phyloP scores from a whole-genome alignment of 345 rosid species.

The Trapa bicornis region DNA sequence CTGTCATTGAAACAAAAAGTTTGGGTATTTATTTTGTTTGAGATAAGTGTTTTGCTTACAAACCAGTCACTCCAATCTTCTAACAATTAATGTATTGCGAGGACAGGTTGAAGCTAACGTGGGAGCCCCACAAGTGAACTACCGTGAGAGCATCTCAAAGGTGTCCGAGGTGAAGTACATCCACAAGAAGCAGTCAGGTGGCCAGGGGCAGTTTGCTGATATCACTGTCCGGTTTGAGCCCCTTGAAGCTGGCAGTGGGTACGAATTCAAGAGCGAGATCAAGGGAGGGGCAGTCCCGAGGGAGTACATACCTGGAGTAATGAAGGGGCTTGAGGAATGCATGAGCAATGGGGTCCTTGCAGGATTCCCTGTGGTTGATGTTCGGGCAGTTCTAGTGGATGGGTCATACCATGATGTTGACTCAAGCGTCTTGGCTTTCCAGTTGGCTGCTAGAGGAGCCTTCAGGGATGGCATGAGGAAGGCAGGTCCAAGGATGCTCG shows the following conservation, averaged over 20 bases:
- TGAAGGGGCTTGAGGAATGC: conserved; percentile 90
- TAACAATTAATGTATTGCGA: conserved; percentile 3
- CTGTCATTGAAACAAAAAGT: neutral
- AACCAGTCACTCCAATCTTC: neutral
- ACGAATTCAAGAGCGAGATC: conserved; percentile 94
- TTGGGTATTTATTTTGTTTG: neutral
- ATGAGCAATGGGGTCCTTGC: conserved; percentile 83
- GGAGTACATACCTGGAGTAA: conserved; percentile 87
- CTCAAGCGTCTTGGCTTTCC: conserved; percentile 93
- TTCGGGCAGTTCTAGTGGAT: conserved; percentile 73
- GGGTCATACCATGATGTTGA: conserved; percentile 96
- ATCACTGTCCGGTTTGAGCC: conserved; percentile 89
- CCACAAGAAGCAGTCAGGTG: conserved; percentile 96
- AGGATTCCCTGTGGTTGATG: conserved; percentile 84
- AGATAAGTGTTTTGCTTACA: neutral
- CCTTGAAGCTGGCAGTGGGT: conserved; percentile 75
- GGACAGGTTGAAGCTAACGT: conserved; percentile 84
- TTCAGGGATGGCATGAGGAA: conserved; percentile 79
- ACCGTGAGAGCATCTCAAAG: conserved; percentile 95
- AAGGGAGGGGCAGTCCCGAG: conserved; percentile 92
- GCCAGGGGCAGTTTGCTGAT: conserved; percentile 97
- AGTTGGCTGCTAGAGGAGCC: conserved; percentile 94
- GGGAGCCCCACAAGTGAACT: conserved; percentile 98
- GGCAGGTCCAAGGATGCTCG: conserved; percentile 78
- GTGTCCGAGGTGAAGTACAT: conserved; percentile 68